A percentile compares a stretch with the other conserved stretches of the same genome.
Evolutionary conservation across 1,284 basidiomycete genomes (phyloP).

Genomic region (Neonothopanus nambi): DNA sequence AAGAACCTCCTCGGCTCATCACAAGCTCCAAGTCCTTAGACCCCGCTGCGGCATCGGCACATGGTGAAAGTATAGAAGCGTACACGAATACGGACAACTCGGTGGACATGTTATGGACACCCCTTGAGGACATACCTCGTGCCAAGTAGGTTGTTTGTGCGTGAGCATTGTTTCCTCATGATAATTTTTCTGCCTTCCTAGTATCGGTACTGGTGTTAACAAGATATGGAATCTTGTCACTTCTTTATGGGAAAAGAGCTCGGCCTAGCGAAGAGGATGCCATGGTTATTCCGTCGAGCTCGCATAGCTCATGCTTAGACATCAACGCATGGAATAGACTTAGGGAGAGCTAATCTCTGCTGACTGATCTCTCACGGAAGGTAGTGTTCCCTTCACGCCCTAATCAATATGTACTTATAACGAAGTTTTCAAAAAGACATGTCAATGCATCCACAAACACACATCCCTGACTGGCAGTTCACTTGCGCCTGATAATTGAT

Average conservation of each 20-base stretch:
- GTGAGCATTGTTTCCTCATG: conserved; percentile 5
- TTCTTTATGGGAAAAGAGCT: conserved; percentile 34
- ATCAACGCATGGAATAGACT: too few relatives aligned
- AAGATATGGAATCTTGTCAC: conserved; percentile 58
- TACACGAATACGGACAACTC: background rate
- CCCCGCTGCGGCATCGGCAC: background rate
- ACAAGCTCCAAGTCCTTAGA: background rate
- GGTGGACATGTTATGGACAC: conserved; percentile 47
- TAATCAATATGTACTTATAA: too few relatives aligned
- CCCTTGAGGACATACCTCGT: conserved; percentile 50
- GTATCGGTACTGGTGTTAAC: conserved; percentile 61
- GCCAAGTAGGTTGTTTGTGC: conserved; percentile 57
- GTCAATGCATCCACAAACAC: too few relatives aligned
- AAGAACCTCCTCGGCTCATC: conserved; percentile 33
- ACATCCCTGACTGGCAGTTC: too few relatives aligned
- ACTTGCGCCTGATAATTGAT: too few relatives aligned
- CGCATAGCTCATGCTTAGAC: background rate
- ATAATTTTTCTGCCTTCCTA: conserved; percentile 22
- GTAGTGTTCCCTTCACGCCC: too few relatives aligned
- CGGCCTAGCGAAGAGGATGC: background rate
- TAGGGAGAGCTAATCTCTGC: too few relatives aligned
- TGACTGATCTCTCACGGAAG: too few relatives aligned
- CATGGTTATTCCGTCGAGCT: background rate
- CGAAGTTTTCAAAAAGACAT: too few relatives aligned
- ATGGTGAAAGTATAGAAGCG: background rate